Base-by-base conservation (phyloP, 768 basidiomycete species). In the Suillus hirtellus region DNA sequence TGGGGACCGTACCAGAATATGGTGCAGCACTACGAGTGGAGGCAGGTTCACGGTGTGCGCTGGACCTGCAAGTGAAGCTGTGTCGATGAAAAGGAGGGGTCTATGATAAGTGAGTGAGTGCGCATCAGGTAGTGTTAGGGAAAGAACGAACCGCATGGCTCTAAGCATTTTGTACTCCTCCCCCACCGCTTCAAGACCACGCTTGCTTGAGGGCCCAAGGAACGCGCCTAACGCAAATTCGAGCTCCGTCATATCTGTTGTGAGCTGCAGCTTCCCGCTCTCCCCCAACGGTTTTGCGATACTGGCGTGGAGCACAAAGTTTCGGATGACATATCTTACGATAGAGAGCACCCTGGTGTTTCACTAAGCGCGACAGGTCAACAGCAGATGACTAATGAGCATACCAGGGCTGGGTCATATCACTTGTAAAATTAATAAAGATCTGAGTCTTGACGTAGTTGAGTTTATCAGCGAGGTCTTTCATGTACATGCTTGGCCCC, bases 201-300 rank as follows among this genome's bases (percentile, higher is more conserved):
- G 84, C 69, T 87, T 86, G 63, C 79, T 80, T 65, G 84, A 83
- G 2, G 79, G 72, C 58, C 81, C 81, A 78, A 89, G 80, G 73
- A 98, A 92, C 4, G 91, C 85, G 69, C 88, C 90, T 61, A 99
- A 74, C 0, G 92, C 88, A 73, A 99, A 97, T 78, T 99, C 97
- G 64, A 99, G 82, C 73, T 95, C 92, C 0, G 96, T 92, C 95
- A 98, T 96, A 74, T 99, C 96, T 54, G 88, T 92, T 63, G 95
- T 93, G 66, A 99, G 81, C 76, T 96, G 95, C 31, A 99, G 84
- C 73, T 97, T 98, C 15, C 96, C 95, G 63, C 85, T 84, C 78
- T 99, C 97, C 6, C 95, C 90, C 5, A 99, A 81, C 0, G 96
- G 96, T 68, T 88, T 87, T 10, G 89, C 92, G 62, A 99, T 94